These are phyloP conservation scores for Alternaria gaisen DNA, from an alignment of 2,329 filamentous ascomycete species.

Conservation along the genomic window DNA sequence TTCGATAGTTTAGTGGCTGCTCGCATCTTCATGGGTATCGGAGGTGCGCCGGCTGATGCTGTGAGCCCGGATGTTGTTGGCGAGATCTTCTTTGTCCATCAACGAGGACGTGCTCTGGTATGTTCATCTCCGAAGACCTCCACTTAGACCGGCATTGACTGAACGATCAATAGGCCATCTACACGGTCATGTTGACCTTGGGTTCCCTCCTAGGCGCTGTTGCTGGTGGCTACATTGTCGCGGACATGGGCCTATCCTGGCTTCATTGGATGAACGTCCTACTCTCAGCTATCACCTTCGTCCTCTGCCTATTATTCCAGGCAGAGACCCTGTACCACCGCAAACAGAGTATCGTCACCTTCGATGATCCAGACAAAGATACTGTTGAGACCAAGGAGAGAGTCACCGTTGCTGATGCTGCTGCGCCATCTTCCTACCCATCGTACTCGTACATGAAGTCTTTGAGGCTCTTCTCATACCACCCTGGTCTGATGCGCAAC, in stretches of 20 bases:
- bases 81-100: slow-evolving; percentile 55
- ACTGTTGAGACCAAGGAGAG: slow-evolving; percentile 31
- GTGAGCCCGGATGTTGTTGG: slow-evolving; percentile 54
- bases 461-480: slow-evolving; percentile 49
- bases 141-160: neutral
- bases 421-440: slow-evolving; percentile 27
- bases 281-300: slow-evolving; percentile 43
- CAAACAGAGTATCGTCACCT: slow-evolving; percentile 20
- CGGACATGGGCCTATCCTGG: slow-evolving; percentile 46
- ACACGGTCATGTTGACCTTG: slow-evolving; percentile 51
- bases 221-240: slow-evolving; percentile 54
- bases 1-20: slow-evolving; percentile 51
- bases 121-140: neutral
- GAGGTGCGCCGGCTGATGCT: slow-evolving; percentile 50
- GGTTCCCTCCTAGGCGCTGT: slow-evolving; percentile 53
- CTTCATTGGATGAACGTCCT: slow-evolving; percentile 55
- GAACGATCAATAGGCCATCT: slow-evolving; percentile 45
- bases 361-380: slow-evolving; percentile 22
- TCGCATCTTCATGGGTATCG: slow-evolving; percentile 51
- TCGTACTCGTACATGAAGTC: slow-evolving; percentile 48
- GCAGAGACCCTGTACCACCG: slow-evolving; percentile 55
- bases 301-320: slow-evolving; percentile 49
- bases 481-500: slow-evolving; percentile 44
- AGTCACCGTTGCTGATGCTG: slow-evolving; percentile 11
- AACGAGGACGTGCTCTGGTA: slow-evolving; percentile 53